Base-by-base conservation (phyloP, 306 rosid genomes). In the Quillaja saponaria region DNA sequence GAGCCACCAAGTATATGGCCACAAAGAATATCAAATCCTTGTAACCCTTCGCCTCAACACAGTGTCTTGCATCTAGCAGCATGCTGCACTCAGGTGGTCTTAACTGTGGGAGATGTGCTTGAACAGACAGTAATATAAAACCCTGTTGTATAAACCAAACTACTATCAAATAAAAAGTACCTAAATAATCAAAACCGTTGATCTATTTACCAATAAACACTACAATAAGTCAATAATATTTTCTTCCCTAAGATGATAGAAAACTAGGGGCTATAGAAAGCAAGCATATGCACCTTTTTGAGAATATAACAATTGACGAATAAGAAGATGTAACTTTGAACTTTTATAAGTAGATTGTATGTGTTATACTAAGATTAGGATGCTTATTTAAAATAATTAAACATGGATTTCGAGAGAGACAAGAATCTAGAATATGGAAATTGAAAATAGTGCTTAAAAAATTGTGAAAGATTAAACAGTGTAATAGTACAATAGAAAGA, bases 1-100 rank as follows among this genome's bases (percentile, higher is more conserved):
- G 40, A 34, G 91, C 91, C 49, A 85, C 83, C 76, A 85, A 69
- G 65, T 85, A 82, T 0, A 85, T 68, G 17, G 87, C 83, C 7
- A 61, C n/a, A 34, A 64, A 85, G 63, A 85, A 71, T 63, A 82
- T 74, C 55, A 69, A 48, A 10, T 85, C 79, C 61, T 68, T 52
- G 59, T 68, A 79, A 2, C 85, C 85, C 25, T 68, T 69, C 44
- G 81, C 81, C 53, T 74, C 83, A 25, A 8, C 25, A 48, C 91
- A 85, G 5, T 33, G 16, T 28, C 63, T 56, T 10, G 33, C 16
- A 3, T 34, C 61, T 3, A 49, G n/a, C 19, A 47, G 14, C 78
- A 71, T 59, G 39, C 61, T 49, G 74, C 91, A 85, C 6, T 49
- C n/a, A 5, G 76, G 37, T 50, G 91, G 91, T 64, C 76, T 76